Base-by-base conservation (phyloP, 768 basidiomycete genomes). In the Mycena indigotica region DNA sequence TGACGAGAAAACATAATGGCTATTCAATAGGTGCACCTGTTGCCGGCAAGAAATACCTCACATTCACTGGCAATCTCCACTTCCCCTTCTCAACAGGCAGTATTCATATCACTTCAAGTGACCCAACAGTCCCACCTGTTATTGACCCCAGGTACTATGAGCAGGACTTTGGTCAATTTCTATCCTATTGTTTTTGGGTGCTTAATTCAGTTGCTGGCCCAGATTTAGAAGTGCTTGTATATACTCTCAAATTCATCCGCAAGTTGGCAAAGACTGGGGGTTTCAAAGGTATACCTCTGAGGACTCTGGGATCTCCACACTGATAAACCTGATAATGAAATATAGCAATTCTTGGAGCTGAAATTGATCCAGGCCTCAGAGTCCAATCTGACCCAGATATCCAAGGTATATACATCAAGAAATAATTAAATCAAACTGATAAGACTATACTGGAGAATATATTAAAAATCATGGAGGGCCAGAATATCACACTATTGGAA, bases 81-180 rank as follows among this genome's bases (percentile, higher is more conserved):
- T 66, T 70, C 44, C 65, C 66, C 1, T 68, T 68, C 50, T 63
- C 63, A 5, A 59, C 65, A 10, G 70, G 71, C 10, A 62, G 62
- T 2, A 67, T 70, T 29, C 66, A 67, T 29, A 40, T 49, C n/a
- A 32, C 29, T 2, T 63, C 66, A 5, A 44, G 40, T 2, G 61
- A 71, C 51, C 66, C 68, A 1, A 21, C 13, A 15, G 40, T 41
- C 15, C 53, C 63, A 13, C 63, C 67, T 16, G 57, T 39, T n/a
- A 65, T 69, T 21, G 66, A 72, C 50, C 70, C 69, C 21, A 60
- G 61, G 25, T 67, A 67, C 44, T 66, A 62, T 51, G 68, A 67
- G 29, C 56, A 69, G 29, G 67, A 68, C 30, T 61, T 69, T 53
- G 70, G 69, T 69, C 55, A 53, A 28, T 8, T 35, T 39, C 24